Evolutionary conservation across 495 filamentous ascomycete genomes (phyloP).

Genomic region (Aspergillus olivimuriae): DNA sequence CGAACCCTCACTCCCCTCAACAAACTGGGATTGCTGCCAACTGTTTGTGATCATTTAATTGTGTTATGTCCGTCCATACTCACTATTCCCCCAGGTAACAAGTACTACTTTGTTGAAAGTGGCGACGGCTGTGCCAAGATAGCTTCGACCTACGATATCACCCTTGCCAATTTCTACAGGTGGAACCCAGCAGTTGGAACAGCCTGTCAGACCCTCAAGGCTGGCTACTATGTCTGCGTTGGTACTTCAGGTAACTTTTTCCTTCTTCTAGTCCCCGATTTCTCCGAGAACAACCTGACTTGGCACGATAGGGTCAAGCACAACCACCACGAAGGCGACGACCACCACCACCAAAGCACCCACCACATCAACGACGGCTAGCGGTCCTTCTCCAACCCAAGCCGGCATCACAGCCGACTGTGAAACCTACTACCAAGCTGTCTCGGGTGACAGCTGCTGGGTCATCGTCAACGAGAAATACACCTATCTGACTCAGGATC

Average conservation of each 20-base stretch:
- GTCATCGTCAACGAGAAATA: neutral
- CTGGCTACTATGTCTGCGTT: constrained; percentile 12
- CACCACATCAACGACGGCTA: neutral
- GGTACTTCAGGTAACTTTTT: constrained; percentile 4
- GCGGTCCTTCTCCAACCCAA: neutral
- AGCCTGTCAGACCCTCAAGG: constrained; percentile 3
- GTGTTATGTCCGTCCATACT: neutral
- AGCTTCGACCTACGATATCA: neutral
- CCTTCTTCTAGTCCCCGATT: too few species aligned
- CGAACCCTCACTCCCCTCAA: neutral
- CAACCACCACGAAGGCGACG: too few species aligned
- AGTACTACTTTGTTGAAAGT: neutral
- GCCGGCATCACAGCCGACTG: neutral
- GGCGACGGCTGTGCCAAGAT: neutral
- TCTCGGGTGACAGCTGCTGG: neutral
- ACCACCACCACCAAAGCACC: neutral
- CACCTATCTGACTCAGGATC: neutral
- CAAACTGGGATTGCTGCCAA: neutral
- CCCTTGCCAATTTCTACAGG: constrained; percentile 4
- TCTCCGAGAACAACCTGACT: too few species aligned
- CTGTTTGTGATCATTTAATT: neutral
- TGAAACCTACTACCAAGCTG: neutral
- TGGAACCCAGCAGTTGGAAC: constrained; percentile 15
- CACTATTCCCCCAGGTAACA: neutral
- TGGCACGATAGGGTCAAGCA: too few species aligned